Percentiles rank a stretch among this genome's conserved stretches.
Evolutionary conservation across 2,329 filamentous ascomycete species (phyloP).

Genomic region (Colletotrichum orbiculare): DNA sequence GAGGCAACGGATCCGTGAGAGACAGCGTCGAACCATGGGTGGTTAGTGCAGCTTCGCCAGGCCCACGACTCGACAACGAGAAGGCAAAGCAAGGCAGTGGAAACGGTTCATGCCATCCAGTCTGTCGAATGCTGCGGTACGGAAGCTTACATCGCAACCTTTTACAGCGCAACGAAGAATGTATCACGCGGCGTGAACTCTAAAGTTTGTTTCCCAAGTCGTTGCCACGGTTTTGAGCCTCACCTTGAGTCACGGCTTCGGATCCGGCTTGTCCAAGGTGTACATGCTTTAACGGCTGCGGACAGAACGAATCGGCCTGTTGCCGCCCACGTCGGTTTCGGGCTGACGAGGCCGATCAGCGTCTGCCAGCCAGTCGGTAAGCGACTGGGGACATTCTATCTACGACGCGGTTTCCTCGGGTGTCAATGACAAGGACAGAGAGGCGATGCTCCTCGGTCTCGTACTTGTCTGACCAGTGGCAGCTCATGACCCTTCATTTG

Average conservation of each 20-base stretch:
- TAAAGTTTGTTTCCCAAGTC: constrained; percentile 19
- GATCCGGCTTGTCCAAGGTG: constrained; percentile 9
- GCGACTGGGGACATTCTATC: constrained; percentile 5
- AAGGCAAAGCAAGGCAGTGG: too few relatives aligned
- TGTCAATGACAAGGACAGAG: constrained; percentile 17
- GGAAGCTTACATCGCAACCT: constrained; percentile 1
- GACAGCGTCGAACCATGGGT: not conserved
- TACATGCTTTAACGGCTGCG: not conserved
- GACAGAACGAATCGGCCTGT: constrained; percentile 14
- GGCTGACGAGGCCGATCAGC: constrained; percentile 9
- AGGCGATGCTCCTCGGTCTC: constrained; percentile 24
- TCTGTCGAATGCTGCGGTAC: too few relatives aligned
- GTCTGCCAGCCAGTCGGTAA: constrained; percentile 5
- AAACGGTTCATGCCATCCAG: too few relatives aligned
- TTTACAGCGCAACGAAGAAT: constrained; percentile 19
- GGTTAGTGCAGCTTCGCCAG: constrained; percentile 3
- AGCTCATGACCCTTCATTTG: constrained; percentile 23
- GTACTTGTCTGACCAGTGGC: constrained; percentile 9
- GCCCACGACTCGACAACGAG: too few relatives aligned
- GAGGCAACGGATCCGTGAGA: constrained; percentile 10
- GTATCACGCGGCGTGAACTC: constrained; percentile 21
- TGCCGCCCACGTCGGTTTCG: not conserved
- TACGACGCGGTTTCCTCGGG: constrained; percentile 15
- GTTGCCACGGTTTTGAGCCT: constrained; percentile 33
- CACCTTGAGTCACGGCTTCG: constrained; percentile 19